Percentiles rank a stretch among this genome's conserved stretches.
Evolutionary conservation across 345 rosid genomes (phyloP).

Genomic region (Triadica sebifera): DNA sequence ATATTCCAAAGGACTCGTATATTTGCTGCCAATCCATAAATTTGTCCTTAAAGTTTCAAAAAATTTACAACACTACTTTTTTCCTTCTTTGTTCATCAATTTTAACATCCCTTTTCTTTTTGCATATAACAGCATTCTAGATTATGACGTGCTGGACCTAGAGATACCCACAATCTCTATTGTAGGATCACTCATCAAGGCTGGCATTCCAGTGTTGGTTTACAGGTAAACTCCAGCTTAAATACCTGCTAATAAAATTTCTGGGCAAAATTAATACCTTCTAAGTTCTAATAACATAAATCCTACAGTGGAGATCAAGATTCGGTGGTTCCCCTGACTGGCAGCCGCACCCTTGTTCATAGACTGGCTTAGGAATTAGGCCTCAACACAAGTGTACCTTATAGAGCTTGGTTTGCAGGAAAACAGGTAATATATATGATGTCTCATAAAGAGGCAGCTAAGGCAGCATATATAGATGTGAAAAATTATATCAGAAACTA

Average conservation of each 20-base stretch:
- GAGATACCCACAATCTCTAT: slow-evolving; percentile 29
- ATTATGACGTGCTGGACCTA: slow-evolving; percentile 56
- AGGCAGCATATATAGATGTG: not conserved
- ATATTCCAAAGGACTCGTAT: not conserved
- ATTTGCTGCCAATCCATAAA: no score
- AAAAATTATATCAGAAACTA: not conserved
- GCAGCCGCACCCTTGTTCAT: slow-evolving; percentile 29
- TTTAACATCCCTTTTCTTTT: not conserved
- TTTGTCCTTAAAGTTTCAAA: not conserved
- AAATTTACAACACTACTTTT: no score
- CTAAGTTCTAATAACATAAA: not conserved
- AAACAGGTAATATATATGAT: slow-evolving; percentile 59
- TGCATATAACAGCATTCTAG: slow-evolving; percentile 56
- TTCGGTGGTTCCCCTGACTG: slow-evolving; percentile 70
- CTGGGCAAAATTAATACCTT: not conserved
- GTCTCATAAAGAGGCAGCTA: not conserved
- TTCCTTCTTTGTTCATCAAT: not conserved
- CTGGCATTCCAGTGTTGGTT: slow-evolving; percentile 30
- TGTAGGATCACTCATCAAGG: slow-evolving; percentile 32
- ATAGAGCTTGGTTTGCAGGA: slow-evolving; percentile 88
- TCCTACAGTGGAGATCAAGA: slow-evolving; percentile 62
- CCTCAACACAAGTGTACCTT: slow-evolving; percentile 60
- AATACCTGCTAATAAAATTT: not conserved
- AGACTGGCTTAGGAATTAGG: slow-evolving; percentile 40
- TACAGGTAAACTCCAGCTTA: slow-evolving; percentile 16